Conservation (phyloP, 352 stramenopile genomes). For the Aphanomyces stellatus region DNA sequence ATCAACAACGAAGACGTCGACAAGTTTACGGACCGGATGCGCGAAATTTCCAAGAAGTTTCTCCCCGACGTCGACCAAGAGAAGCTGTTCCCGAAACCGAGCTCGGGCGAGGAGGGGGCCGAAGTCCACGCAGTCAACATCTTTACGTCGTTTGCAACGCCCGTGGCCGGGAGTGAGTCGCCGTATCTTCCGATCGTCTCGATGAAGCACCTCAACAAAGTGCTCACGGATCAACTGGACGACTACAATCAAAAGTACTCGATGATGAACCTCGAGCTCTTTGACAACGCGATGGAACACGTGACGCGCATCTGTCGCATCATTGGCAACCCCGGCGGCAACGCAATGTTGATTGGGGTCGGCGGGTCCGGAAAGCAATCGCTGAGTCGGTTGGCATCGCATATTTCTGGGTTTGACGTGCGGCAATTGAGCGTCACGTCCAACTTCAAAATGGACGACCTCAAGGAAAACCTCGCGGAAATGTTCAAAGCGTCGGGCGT, state of each 20-base stretch:
- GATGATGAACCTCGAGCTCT: conserved; percentile 98
- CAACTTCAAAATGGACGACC: conserved; percentile 94
- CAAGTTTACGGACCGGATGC: conserved; percentile 88
- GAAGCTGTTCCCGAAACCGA: conserved; percentile 53
- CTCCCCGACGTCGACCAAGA: conserved; percentile 81
- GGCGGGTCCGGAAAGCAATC: conserved; percentile 96
- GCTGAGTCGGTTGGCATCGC: conserved; percentile 91
- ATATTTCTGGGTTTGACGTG: conserved; percentile 96
- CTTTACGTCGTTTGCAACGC: conserved; percentile 92
- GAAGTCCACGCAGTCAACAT: conserved; percentile 68
- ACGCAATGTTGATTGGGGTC: conserved; percentile 97
- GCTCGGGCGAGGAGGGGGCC: conserved; percentile 40
- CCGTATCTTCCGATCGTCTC: conserved; percentile 63
- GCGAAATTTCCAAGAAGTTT: conserved; percentile 89
- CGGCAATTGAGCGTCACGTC: conserved; percentile 92
- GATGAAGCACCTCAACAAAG: conserved; percentile 83
- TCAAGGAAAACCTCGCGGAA: conserved; percentile 95
- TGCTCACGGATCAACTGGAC: conserved; percentile 92
- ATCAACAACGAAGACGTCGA: conserved; percentile 93
- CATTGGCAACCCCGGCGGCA: conserved; percentile 93
- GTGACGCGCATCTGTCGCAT: conserved; percentile 95
- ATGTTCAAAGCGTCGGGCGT: conserved; percentile 96
- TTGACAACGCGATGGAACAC: conserved; percentile 96
- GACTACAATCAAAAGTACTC: conserved; percentile 96
- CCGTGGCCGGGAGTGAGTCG: conserved; percentile 43